Base-by-base conservation (phyloP, 2,329 filamentous ascomycete genomes). In the Trichoderma koningiopsis region DNA sequence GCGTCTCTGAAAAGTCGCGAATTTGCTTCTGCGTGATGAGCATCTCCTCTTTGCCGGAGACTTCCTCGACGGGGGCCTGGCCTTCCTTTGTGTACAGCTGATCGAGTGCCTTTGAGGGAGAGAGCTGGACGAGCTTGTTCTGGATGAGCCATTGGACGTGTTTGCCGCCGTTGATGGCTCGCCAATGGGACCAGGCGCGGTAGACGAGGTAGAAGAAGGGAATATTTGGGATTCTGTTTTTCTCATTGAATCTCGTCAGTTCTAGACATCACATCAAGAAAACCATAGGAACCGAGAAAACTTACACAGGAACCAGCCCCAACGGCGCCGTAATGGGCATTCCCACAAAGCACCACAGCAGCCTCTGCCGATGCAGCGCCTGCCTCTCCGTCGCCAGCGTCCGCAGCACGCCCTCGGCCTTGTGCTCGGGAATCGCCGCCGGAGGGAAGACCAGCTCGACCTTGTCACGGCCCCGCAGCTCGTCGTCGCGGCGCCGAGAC, bases 141-240 rank as follows among this genome's bases (percentile, higher is more conserved):
- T 91, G 82, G 52, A 95, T 80, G 14, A 99, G 86, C 79, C 93
- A 96, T 73, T 95, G 88, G 40, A 98, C 83, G 78, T 98, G 92
- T 75, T 89, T 92, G 24, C 93, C 94, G 67, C 96, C 96, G 47
- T 89, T 88, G 66, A 97, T 83, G 65, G 96, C 96, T 82, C 91
- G 88, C 89, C 92, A 97, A 80, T 97, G 93, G 24, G 92, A 96
- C 91, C 92, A 98, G 31, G 93, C 91, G 72, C 96, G 88, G 82
- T 96, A 99, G 22, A 88, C 88, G 52, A 98, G 87, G 79, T 98
- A 99, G 84, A 98, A 98, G 84, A 98, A 98, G 22, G 96, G 96
- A 14, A 99, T 84, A 78, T 99, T 97, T 43, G 95, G 94, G 72
- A 97, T 86, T 71, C 93, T 96, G 5, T 16, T 61, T 10, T 24